Conservation (phyloP, 1,284 basidiomycete species). For the Ganoderma lucidum region DNA sequence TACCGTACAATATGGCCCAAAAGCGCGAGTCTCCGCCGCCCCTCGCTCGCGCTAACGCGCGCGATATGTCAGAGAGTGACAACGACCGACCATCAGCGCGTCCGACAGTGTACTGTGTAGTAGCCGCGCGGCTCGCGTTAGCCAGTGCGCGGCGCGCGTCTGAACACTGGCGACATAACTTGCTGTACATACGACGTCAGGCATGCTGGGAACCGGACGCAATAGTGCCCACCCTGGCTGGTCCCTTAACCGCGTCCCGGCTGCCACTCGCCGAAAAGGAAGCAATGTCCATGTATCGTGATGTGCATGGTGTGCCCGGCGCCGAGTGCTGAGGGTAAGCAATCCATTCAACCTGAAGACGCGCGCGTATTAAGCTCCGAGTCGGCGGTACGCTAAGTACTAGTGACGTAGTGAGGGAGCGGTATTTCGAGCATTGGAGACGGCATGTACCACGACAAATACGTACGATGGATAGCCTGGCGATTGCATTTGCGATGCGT, state of each 20-base stretch:
- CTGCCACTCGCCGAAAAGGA: not conserved
- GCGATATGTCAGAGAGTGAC: not conserved
- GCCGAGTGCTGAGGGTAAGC: not conserved
- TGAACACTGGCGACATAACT: not conserved
- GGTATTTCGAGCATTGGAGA: not conserved
- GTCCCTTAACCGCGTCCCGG: not conserved
- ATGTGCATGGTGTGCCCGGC: not conserved
- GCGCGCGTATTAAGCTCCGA: not conserved
- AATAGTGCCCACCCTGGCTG: not conserved
- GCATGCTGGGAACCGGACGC: not conserved
- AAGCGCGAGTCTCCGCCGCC: not conserved
- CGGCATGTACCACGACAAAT: not conserved
- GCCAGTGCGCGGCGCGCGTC: not conserved
- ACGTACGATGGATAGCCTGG: not conserved
- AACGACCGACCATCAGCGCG: not conserved
- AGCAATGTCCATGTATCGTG: not conserved
- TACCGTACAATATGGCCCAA: not conserved
- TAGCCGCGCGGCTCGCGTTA: not conserved
- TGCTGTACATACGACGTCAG: not conserved
- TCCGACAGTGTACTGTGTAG: not conserved
- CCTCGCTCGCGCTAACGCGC: not conserved
- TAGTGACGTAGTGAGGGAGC: conserved; percentile 4
- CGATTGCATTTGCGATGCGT: not conserved
- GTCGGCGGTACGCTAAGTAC: not conserved
- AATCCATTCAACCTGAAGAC: not conserved